Conservation (phyloP, 1,284 basidiomycete genomes). For the Ganoderma multipileum region DNA sequence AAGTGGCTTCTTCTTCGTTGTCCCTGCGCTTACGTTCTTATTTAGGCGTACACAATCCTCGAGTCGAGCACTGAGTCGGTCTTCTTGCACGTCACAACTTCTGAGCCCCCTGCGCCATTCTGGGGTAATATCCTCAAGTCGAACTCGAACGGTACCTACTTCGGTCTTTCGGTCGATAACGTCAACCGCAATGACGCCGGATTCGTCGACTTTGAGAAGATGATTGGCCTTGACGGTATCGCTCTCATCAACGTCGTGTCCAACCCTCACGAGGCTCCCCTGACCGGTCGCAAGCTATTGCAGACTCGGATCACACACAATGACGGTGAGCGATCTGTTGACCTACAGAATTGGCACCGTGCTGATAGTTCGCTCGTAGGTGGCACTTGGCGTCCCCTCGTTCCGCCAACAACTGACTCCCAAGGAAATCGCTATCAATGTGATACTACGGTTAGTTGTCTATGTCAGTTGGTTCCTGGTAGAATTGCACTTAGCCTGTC, state of each 20-base stretch:
- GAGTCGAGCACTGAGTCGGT: constrained; percentile 94
- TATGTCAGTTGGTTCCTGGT: background rate
- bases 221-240: constrained; percentile 95
- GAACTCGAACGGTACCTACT: constrained; percentile 98
- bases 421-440: constrained; percentile 82
- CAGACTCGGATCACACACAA: constrained; percentile 95
- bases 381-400: constrained; percentile 86
- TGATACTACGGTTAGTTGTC: constrained; percentile 62
- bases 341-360: background rate
- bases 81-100: constrained; percentile 96
- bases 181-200: constrained; percentile 90
- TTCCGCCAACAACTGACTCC: constrained; percentile 81
- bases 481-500: background rate
- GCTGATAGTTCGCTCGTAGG: constrained; percentile 48
- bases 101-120: constrained; percentile 72
- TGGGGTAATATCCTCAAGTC: constrained; percentile 97
- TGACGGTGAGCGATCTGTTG: constrained; percentile 66
- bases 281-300: constrained; percentile 80
- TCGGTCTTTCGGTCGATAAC: constrained; percentile 83
- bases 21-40: constrained; percentile 3
- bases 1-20: constrained; percentile 13
- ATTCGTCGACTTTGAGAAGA: constrained; percentile 98
- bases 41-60: constrained; percentile 89
- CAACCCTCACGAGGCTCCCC: constrained; percentile 79
- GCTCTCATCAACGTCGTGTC: constrained; percentile 91